Evolutionary conservation across 495 filamentous ascomycete genomes (phyloP).

Genomic region (Entonaema liquescens): DNA sequence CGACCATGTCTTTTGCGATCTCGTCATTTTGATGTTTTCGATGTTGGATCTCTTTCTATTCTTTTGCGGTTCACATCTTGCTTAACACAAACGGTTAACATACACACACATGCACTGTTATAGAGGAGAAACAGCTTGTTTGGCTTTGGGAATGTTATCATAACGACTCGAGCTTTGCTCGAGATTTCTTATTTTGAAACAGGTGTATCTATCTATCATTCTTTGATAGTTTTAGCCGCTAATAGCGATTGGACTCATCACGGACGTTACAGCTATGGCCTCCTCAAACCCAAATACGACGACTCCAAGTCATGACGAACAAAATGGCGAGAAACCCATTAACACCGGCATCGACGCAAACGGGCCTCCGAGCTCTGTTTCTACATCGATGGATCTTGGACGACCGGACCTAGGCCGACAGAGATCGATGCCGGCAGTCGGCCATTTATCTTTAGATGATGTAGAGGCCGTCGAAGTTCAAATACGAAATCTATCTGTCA

Average conservation of each 20-base stretch:
- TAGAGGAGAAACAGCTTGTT: not conserved
- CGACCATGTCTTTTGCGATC: slow-evolving; percentile 14
- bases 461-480: slow-evolving; percentile 68
- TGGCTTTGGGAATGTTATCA: slow-evolving; percentile 10
- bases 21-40: not conserved
- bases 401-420: slow-evolving; percentile 25
- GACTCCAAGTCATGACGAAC: slow-evolving; percentile 2
- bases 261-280: slow-evolving; percentile 11
- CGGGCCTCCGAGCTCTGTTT: slow-evolving; percentile 32
- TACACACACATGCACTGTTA: slow-evolving; percentile 10
- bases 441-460: slow-evolving; percentile 65
- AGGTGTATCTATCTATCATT: slow-evolving; percentile 1
- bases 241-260: not conserved
- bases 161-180: slow-evolving; percentile 6
- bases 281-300: slow-evolving; percentile 14
- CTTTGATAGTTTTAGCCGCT: not conserved
- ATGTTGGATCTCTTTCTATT: not conserved
- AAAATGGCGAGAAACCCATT: slow-evolving; percentile 6
- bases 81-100: not conserved
- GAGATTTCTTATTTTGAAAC: slow-evolving; percentile 1
- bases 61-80: not conserved
- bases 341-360: slow-evolving; percentile 29
- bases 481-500: slow-evolving; percentile 63
- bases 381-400: slow-evolving; percentile 37
- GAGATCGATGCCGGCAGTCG: slow-evolving; percentile 38